Conservation (phyloP, 176 grass and related monocot species). For the Calamus simplicifolius region DNA sequence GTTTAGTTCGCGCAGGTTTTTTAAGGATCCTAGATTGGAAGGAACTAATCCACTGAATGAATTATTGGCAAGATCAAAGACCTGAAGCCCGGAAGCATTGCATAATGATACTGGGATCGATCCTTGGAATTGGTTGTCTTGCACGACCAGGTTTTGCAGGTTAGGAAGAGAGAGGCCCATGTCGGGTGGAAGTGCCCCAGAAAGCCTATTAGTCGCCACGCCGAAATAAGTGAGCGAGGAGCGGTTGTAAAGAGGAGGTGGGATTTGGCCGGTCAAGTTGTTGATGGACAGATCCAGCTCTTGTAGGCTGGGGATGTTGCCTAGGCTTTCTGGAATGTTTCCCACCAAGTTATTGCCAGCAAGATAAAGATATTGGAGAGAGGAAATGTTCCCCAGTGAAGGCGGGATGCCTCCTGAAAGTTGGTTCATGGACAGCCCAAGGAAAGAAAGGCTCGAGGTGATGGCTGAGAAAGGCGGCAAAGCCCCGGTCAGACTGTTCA, state of each 20-base stretch:
- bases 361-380: background rate
- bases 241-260: no score
- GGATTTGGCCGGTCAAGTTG: no score
- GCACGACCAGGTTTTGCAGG: background rate
- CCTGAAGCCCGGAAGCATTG: background rate
- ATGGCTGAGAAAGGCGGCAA: no score
- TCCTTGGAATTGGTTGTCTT: background rate
- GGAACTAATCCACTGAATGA: slow-evolving; percentile 3
- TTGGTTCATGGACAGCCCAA: no score
- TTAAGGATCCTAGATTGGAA: background rate
- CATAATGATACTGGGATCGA: background rate
- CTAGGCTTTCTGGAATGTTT: no score
- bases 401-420: slow-evolving; percentile 2
- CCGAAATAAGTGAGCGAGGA: no score
- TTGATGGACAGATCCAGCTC: no score
- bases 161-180: background rate
- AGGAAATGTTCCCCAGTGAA: slow-evolving; percentile 4
- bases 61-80: background rate
- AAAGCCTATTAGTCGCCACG: background rate
- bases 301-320: no score
- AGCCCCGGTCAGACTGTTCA: no score
- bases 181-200: background rate
- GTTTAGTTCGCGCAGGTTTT: background rate
- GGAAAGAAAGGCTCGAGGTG: no score
- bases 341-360: no score